Conservation (phyloP, 768 basidiomycete genomes). For the Leccinellum albellum region DNA sequence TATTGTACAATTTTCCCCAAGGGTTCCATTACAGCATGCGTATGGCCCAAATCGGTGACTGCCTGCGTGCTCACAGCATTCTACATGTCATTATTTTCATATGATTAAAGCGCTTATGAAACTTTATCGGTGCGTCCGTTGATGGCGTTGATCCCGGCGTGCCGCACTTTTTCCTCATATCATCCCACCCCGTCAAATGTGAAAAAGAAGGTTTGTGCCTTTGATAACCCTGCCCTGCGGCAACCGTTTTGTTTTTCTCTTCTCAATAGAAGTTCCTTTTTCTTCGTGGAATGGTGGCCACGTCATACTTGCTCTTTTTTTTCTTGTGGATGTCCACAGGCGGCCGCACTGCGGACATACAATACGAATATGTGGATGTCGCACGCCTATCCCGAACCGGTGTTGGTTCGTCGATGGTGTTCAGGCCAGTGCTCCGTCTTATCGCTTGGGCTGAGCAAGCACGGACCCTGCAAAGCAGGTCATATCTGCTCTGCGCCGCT, state of each 20-base stretch:
- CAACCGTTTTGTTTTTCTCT: background rate
- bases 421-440: background rate
- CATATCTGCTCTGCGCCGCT: constrained; percentile 3
- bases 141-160: constrained; percentile 27
- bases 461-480: background rate
- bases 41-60: constrained; percentile 8
- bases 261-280: constrained; percentile 19
- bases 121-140: constrained; percentile 23
- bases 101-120: constrained; percentile 28
- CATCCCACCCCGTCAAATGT: constrained; percentile 17
- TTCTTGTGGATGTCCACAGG: constrained; percentile 2
- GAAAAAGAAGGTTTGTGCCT: constrained; percentile 22
- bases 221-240: background rate
- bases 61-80: constrained; percentile 13
- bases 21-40: constrained; percentile 23
- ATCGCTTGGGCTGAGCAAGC: background rate
- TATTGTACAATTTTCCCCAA: constrained; percentile 9
- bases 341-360: constrained; percentile 28
- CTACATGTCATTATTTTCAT: constrained; percentile 20
- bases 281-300: constrained; percentile 19
- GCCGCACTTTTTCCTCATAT: constrained; percentile 11
- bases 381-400: constrained; percentile 1
- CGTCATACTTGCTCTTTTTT: constrained; percentile 9
- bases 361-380: background rate
- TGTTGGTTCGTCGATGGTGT: background rate